These are phyloP conservation scores for Lactifluus pinguis DNA, from an alignment of 768 basidiomycete species.

Conservation along the genomic window DNA sequence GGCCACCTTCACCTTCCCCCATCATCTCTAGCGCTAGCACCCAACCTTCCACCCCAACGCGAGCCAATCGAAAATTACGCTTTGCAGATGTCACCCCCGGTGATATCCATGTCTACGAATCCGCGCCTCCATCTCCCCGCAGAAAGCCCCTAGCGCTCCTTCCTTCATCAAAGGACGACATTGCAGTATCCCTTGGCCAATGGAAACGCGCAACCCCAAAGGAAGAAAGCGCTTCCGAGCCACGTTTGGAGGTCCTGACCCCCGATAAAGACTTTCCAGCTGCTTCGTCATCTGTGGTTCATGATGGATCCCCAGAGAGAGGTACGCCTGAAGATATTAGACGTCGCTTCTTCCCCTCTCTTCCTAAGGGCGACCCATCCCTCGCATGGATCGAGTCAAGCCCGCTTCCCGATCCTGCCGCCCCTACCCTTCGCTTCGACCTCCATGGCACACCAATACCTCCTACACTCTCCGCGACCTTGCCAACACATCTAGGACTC, in stretches of 20 bases:
- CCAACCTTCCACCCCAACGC: constrained; percentile 48
- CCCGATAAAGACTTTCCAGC: neutral
- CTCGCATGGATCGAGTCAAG: constrained; percentile 66
- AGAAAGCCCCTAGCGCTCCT: constrained; percentile 51
- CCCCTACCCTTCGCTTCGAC: constrained; percentile 47
- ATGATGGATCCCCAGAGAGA: constrained; percentile 38
- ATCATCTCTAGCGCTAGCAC: constrained; percentile 42
- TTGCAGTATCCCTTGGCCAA: constrained; percentile 33
- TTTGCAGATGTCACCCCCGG: constrained; percentile 67
- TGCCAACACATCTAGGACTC: constrained; percentile 80
- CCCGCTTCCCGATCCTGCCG: constrained; percentile 23
- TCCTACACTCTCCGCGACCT: constrained; percentile 36
- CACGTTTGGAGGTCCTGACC: neutral
- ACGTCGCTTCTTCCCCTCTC: constrained; percentile 69
- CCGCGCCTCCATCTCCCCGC: constrained; percentile 68
- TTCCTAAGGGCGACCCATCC: constrained; percentile 57
- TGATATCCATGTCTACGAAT: constrained; percentile 80
- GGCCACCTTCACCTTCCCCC: constrained; percentile 25
- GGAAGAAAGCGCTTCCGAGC: neutral
- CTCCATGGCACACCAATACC: constrained; percentile 66
- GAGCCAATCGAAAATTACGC: constrained; percentile 42
- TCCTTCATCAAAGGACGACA: constrained; percentile 32
- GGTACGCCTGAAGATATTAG: constrained; percentile 81
- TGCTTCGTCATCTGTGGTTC: neutral
- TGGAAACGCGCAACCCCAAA: constrained; percentile 22